Percentiles rank a stretch among this genome's conserved stretches.
phyloP scores from a whole-genome alignment of 129 eudicot genomes.

The Chrysanthemum seticuspe region DNA sequence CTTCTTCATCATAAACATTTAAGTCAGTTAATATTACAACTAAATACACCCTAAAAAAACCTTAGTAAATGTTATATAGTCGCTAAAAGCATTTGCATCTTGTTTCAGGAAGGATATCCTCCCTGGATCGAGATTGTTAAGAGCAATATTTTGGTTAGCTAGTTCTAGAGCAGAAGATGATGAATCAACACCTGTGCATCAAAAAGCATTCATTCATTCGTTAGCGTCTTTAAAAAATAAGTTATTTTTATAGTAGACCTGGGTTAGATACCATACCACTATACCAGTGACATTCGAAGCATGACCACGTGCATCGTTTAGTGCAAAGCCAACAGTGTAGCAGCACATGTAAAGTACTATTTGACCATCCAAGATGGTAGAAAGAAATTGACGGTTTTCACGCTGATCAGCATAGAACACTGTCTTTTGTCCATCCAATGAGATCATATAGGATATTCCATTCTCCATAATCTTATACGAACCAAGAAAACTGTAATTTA shows the following conservation, averaged over 20 bases:
- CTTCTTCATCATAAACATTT: too few species aligned
- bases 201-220: not conserved
- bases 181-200: conserved; percentile 74
- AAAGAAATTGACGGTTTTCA: conserved; percentile 80
- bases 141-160: conserved; percentile 68
- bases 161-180: conserved; percentile 83
- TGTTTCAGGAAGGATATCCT: conserved; percentile 50
- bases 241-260: not conserved
- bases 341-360: conserved; percentile 90
- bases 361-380: conserved; percentile 57
- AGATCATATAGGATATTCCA: conserved; percentile 71
- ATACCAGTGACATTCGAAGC: conserved; percentile 85
- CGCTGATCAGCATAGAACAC: conserved; percentile 99
- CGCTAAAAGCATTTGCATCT: conserved; percentile 43
- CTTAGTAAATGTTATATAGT: too few species aligned
- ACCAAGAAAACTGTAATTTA: conserved; percentile 12
- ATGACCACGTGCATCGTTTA: conserved; percentile 81
- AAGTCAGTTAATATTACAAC: too few species aligned
- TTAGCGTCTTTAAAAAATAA: not conserved
- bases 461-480: conserved; percentile 74
- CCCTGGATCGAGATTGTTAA: conserved; percentile 62
- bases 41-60: too few species aligned
- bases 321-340: conserved; percentile 94
- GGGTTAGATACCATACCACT: too few species aligned
- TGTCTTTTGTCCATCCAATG: conserved; percentile 95